These are phyloP conservation scores for Colletotrichum shisoi DNA, from an alignment of 2,329 filamentous ascomycete genomes.

Conservation along the genomic window DNA sequence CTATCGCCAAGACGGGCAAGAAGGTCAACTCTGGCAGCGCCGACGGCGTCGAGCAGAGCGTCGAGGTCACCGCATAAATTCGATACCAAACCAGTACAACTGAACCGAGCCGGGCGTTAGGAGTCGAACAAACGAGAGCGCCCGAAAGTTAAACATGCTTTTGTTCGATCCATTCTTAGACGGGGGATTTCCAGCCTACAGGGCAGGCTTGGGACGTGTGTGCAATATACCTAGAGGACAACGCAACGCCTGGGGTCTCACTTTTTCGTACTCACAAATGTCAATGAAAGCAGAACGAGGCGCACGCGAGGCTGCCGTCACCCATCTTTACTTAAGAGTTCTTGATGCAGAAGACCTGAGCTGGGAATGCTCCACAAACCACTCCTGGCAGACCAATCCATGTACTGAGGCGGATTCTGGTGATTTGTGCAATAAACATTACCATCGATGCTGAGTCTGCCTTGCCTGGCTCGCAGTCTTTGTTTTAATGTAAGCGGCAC, in stretches of 20 bases:
- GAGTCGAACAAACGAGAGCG: neutral
- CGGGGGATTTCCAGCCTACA: neutral
- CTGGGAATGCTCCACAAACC: too few relatives aligned
- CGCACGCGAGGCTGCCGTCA: too few relatives aligned
- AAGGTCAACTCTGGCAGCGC: conserved; percentile 79
- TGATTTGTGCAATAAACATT: too few relatives aligned
- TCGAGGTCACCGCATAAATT: conserved; percentile 48
- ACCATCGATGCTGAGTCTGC: too few relatives aligned
- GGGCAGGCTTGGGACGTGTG: neutral
- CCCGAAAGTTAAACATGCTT: neutral
- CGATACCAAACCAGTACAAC: conserved; percentile 47
- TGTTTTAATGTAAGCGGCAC: neutral
- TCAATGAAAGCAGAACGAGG: neutral
- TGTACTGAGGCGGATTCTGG: too few relatives aligned
- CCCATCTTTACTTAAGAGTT: too few relatives aligned
- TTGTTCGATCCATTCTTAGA: neutral
- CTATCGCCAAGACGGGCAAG: conserved; percentile 96
- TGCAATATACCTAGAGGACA: neutral
- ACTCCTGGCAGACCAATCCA: too few relatives aligned
- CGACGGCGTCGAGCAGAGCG: conserved; percentile 67
- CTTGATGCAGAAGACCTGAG: too few relatives aligned
- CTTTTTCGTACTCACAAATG: neutral
- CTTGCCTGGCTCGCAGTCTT: too few relatives aligned
- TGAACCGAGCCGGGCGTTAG: conserved; percentile 12
- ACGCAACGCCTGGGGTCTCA: neutral